Percentiles rank a stretch among this genome's conserved stretches.
Evolutionary conservation across 306 rosid species (phyloP).

Genomic region (Senna siamea): DNA sequence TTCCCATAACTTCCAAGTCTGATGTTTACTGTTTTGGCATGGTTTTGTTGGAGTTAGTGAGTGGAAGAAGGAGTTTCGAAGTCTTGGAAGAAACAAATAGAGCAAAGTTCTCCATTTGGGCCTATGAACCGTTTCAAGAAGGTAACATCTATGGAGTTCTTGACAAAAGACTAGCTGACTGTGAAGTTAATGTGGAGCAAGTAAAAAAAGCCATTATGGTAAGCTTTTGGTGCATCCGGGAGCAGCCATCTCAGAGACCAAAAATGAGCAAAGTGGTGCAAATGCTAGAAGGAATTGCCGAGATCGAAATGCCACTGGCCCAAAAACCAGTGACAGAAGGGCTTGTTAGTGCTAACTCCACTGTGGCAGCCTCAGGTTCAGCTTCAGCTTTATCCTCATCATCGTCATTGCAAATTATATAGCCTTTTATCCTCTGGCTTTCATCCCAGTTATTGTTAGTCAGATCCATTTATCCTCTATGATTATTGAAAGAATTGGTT

Average conservation of each 20-base stretch:
- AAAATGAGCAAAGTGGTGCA: slow-evolving; percentile 77
- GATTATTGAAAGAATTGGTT: too few species aligned
- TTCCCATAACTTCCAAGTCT: slow-evolving; percentile 75
- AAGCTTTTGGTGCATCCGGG: slow-evolving; percentile 93
- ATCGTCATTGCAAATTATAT: too few species aligned
- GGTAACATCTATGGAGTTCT: slow-evolving; percentile 62
- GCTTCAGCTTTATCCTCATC: too few species aligned
- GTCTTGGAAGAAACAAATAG: slow-evolving; percentile 68
- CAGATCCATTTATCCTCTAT: too few species aligned
- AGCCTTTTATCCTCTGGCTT: too few species aligned
- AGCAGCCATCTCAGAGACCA: slow-evolving; percentile 81
- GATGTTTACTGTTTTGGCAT: slow-evolving; percentile 83
- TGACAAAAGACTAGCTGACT: too few species aligned
- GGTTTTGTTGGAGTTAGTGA: slow-evolving; percentile 84
- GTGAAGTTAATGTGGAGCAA: too few species aligned
- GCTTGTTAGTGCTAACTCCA: slow-evolving; percentile 41
- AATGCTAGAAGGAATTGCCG: slow-evolving; percentile 80
- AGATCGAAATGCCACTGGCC: slow-evolving; percentile 61
- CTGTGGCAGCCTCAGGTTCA: too few species aligned
- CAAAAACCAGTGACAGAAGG: slow-evolving; percentile 55
- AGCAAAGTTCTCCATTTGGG: slow-evolving; percentile 72
- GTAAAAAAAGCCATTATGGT: slow-evolving; percentile 61
- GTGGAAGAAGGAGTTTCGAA: slow-evolving; percentile 83
- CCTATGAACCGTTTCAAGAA: slow-evolving; percentile 71
- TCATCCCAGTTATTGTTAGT: too few species aligned